phyloP scores from a whole-genome alignment of 805 yeast species.

The Metschnikowia orientalis region DNA sequence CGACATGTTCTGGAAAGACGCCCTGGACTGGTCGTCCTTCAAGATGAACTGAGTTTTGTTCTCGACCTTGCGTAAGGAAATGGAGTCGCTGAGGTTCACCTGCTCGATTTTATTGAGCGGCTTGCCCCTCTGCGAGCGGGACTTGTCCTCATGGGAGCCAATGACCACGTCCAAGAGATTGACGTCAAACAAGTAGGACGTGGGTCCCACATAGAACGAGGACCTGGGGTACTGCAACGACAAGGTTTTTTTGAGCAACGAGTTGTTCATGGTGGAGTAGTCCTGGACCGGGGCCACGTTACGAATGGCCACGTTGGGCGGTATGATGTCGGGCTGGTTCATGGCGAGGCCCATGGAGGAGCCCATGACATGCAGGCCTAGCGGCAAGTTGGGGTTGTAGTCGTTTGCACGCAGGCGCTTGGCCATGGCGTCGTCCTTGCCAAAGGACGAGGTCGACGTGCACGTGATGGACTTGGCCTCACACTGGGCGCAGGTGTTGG shows the following conservation, averaged over 20 bases:
- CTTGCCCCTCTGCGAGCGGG: conserved; percentile 20
- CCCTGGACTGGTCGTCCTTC: conserved; percentile 75
- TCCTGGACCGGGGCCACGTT: conserved; percentile 62
- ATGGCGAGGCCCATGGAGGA: conserved; percentile 9
- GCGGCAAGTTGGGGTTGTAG: conserved; percentile 6
- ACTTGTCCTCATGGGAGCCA: conserved; percentile 25
- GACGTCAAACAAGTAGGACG: conserved; percentile 72
- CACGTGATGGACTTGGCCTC: conserved; percentile 71
- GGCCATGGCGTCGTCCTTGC: conserved; percentile 41
- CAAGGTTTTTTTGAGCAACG: conserved; percentile 61
- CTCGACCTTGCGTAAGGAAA: conserved; percentile 75
- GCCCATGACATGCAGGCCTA: neutral
- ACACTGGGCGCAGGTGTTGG: conserved; percentile 68
- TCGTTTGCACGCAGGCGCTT: conserved; percentile 27
- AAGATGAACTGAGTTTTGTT: conserved; percentile 70
- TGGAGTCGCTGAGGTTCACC: conserved; percentile 61
- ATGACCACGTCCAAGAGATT: conserved; percentile 60
- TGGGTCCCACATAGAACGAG: conserved; percentile 82
- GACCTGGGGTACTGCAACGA: conserved; percentile 87
- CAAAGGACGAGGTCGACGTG: conserved; percentile 45
- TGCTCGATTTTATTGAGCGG: conserved; percentile 59
- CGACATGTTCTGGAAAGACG: conserved; percentile 62
- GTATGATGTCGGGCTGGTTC: conserved; percentile 21
- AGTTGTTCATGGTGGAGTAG: conserved; percentile 58
- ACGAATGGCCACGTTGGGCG: conserved; percentile 44